These are phyloP conservation scores for Piper longum DNA, from an alignment of 164 flowering plant genomes.

Conservation along the genomic window DNA sequence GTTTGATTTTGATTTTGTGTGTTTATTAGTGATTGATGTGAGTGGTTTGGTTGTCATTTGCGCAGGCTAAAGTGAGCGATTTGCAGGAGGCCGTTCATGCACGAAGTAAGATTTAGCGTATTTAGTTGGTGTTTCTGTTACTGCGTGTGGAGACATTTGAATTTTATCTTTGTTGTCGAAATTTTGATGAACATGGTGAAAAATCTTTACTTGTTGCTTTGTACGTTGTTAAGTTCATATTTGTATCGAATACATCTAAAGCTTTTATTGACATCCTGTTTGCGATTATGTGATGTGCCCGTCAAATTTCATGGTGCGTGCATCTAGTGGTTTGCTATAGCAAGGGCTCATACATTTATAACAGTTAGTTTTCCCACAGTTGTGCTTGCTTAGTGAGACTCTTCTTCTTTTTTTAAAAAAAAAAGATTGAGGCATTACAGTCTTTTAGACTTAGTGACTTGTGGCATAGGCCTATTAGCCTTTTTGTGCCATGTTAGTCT, in stretches of 20 bases:
- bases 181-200: background rate
- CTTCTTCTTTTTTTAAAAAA: no score
- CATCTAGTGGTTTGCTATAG: no score
- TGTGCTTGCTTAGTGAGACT: no score
- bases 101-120: conserved; percentile 38
- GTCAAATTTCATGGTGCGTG: no score
- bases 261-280: no score
- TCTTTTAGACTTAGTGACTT: no score
- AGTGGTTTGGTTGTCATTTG: conserved; percentile 4
- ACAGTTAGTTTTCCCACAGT: no score
- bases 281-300: no score
- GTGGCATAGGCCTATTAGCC: no score
- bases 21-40: background rate
- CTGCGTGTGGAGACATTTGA: background rate
- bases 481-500: no score
- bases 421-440: no score
- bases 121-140: background rate
- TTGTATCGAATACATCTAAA: background rate
- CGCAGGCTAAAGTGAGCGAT: conserved; percentile 88
- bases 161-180: background rate
- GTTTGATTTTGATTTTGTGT: background rate
- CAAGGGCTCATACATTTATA: no score
- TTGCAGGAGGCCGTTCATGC: conserved; percentile 75
- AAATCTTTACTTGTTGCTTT: background rate
- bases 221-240: background rate